Evolutionary conservation across 441 rosid genomes (phyloP).

Genomic region (Raphanus hybrid): DNA sequence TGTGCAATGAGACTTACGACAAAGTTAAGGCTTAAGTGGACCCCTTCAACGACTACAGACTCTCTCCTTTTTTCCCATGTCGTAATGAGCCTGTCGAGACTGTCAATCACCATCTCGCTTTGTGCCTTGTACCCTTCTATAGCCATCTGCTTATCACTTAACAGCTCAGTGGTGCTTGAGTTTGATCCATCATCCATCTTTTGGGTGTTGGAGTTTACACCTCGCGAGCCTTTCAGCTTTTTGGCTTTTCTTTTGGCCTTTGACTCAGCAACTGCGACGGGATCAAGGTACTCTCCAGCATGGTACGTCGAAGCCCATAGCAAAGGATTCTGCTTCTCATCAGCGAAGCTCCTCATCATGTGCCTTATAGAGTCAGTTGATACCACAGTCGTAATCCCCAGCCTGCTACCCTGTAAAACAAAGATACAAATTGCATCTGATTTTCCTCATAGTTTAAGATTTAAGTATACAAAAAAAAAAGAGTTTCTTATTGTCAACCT

Average conservation of each 20-base stretch:
- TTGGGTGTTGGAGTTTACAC: constrained; percentile 48
- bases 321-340: constrained; percentile 90
- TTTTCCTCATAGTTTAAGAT: background rate
- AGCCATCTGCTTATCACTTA: constrained; percentile 92
- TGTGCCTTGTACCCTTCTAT: constrained; percentile 97
- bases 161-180: constrained; percentile 47
- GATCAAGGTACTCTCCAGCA: constrained; percentile 94
- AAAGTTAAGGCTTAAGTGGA: constrained; percentile 97
- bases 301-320: constrained; percentile 99
- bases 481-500: constrained; percentile 45
- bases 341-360: constrained; percentile 98
- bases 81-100: constrained; percentile 94
- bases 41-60: constrained; percentile 96
- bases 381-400: constrained; percentile 93
- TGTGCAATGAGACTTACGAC: constrained; percentile 60
- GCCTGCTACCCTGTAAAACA: constrained; percentile 79
- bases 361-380: constrained; percentile 94
- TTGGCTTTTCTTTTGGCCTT: constrained; percentile 77
- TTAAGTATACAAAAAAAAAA: background rate
- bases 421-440: background rate
- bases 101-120: constrained; percentile 99
- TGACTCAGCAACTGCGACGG: constrained; percentile 88
- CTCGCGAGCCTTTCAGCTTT: constrained; percentile 58
- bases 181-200: constrained; percentile 50
- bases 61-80: constrained; percentile 97